Base-by-base conservation (phyloP, 202 grass and related monocot species). In the Zoysia matrella region DNA sequence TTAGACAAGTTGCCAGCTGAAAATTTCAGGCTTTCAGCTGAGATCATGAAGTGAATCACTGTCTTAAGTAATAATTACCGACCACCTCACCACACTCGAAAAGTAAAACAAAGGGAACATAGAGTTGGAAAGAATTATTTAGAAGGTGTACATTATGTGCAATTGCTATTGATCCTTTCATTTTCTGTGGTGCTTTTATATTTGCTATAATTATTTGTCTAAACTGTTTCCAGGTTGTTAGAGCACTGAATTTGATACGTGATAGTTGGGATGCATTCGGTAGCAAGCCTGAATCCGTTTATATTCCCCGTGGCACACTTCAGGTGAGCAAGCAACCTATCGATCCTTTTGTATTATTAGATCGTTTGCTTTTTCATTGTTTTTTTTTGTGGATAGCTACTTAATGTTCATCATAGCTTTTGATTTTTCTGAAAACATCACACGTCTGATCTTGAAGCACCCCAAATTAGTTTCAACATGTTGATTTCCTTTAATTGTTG, bases 231-330 rank as follows among this genome's bases (percentile, higher is more conserved):
- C 81, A 99, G 96, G 92, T 99, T 89, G 96, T 99, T 51, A 99
- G 96, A 81, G 89, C 96, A 60, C 82, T 99, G 77, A 71, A 91
- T 80, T 83, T 96, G 74, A 96, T 96, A 92, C 83, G 86, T 82
- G 91, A 87, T 54, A 80, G 87, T 84, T 95, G 96, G 96, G 82
- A 80, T 72, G 73, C 68, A 65, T 99, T 99, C 18, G 91, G 96
- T 89, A 94, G 81, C 87, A 92, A 92, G 66, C 60, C 89, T 56
- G 91, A 99, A 81, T 89, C 91, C 80, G 71, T 92, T 75, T 90
- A 94, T 73, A 93, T 99, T 87, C 93, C 96, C 79, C 96, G 96
- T 69, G 96, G 96, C 83, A 96, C 96, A 71, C 92, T 99, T 82
- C 96, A 99, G 96, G 96, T 99, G 71, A 70, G 90, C 83, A 81